Percentiles rank a stretch among this genome's conserved stretches.
phyloP scores from a whole-genome alignment of 2,329 filamentous ascomycete species.

The Stachybotrys elegans region DNA sequence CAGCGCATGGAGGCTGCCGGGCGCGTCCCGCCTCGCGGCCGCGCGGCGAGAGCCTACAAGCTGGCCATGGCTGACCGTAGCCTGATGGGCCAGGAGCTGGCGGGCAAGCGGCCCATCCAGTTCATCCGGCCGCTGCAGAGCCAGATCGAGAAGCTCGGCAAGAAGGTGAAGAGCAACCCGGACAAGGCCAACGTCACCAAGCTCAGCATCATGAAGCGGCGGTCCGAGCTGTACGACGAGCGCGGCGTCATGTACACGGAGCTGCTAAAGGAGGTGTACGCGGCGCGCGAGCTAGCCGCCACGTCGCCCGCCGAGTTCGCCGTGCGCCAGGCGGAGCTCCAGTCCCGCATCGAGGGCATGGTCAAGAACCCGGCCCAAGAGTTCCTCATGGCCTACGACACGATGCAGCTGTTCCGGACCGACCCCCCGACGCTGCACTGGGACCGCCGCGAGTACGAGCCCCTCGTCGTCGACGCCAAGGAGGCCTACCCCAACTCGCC shows the following conservation, averaged over 20 bases:
- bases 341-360: constrained; percentile 24
- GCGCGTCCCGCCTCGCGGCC: constrained; percentile 36
- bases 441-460: constrained; percentile 69
- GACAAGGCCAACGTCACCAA: constrained; percentile 9
- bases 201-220: constrained; percentile 21
- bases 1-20: constrained; percentile 41
- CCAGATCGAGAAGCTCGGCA: constrained; percentile 33
- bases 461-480: constrained; percentile 48
- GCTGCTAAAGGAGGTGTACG: constrained; percentile 28
- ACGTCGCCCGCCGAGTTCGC: constrained; percentile 18
- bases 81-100: constrained; percentile 19
- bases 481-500: constrained; percentile 65
- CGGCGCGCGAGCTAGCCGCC: constrained; percentile 14
- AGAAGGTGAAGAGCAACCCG: constrained; percentile 10
- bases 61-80: constrained; percentile 15
- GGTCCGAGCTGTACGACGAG: constrained; percentile 16
- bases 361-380: constrained; percentile 27
- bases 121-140: constrained; percentile 35
- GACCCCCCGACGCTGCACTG: constrained; percentile 52
- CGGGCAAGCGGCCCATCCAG: constrained; percentile 20
- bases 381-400: constrained; percentile 43
- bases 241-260: constrained; percentile 19
- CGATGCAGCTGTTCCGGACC: constrained; percentile 45
- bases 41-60: constrained; percentile 30
- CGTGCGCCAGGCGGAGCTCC: constrained; percentile 27